phyloP scores from a whole-genome alignment of 495 filamentous ascomycete species.

The Bryoglossum gracile region DNA sequence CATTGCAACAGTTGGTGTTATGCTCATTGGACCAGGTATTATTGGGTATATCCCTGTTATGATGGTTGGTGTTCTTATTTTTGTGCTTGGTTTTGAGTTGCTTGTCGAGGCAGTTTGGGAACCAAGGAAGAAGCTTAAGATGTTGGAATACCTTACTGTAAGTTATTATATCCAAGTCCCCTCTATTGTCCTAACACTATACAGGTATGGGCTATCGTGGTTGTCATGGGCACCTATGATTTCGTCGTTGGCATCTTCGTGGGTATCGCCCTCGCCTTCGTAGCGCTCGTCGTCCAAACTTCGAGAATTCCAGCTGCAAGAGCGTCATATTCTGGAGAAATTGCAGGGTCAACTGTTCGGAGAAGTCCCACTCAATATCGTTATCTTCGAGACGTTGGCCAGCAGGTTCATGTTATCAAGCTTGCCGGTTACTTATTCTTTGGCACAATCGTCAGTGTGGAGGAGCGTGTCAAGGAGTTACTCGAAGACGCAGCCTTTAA shows the following conservation, averaged over 20 bases:
- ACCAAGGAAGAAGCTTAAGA: conserved; percentile 77
- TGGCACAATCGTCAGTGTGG: conserved; percentile 90
- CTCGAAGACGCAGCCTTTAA: conserved; percentile 76
- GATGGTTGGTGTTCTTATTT: conserved; percentile 93
- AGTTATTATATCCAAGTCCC: conserved; percentile 13
- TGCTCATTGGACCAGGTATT: conserved; percentile 75
- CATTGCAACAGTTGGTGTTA: conserved; percentile 65
- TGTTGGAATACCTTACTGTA: conserved; percentile 83
- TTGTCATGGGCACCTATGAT: conserved; percentile 94
- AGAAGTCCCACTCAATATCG: conserved; percentile 83
- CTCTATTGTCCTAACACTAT: conserved; percentile 23
- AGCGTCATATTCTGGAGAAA: conserved; percentile 75
- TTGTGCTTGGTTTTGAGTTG: conserved; percentile 85
- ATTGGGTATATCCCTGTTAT: conserved; percentile 94
- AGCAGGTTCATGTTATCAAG: conserved; percentile 84
- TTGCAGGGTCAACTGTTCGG: conserved; percentile 85
- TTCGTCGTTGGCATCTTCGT: conserved; percentile 91
- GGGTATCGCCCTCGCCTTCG: conserved; percentile 85
- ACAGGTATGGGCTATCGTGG: conserved; percentile 83
- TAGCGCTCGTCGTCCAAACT: conserved; percentile 84
- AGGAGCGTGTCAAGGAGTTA: conserved; percentile 72
- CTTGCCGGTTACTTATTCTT: conserved; percentile 92
- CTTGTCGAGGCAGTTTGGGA: conserved; percentile 80
- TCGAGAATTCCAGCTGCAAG: conserved; percentile 82
- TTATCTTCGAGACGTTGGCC: conserved; percentile 76